phyloP scores from a whole-genome alignment of 805 yeast genomes.

The Saccharomycopsis selenospora region DNA sequence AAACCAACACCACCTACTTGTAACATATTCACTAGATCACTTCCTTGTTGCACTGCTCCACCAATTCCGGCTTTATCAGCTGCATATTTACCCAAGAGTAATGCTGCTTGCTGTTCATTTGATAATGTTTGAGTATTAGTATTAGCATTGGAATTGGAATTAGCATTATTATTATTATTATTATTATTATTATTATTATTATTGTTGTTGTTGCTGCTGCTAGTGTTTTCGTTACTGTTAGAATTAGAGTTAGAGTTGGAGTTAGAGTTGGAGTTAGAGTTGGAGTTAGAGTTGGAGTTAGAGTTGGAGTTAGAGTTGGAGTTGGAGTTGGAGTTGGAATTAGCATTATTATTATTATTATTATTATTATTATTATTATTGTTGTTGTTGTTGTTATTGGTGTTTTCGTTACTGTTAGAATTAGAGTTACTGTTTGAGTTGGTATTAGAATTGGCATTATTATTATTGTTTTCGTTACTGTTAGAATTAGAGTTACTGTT shows the following conservation, averaged over 20 bases:
- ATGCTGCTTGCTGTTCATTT: neutral
- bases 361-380: neutral
- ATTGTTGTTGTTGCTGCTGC: neutral
- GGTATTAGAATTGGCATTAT: neutral
- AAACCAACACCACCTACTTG: constrained; percentile 17
- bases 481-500: neutral
- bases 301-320: neutral
- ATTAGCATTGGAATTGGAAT: neutral
- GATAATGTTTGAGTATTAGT: too few relatives aligned
- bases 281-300: neutral
- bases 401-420: neutral
- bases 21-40: neutral
- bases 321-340: neutral
- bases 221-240: neutral
- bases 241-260: neutral
- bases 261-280: neutral
- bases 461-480: neutral
- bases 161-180: neutral
- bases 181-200: neutral
- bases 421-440: neutral
- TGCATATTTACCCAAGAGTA: neutral
- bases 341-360: neutral
- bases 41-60: neutral
- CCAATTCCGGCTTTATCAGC: constrained; percentile 5
- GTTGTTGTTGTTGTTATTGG: neutral